Evolutionary conservation across 2,329 filamentous ascomycete genomes (phyloP).

Genomic region (Penicillium sclerotigenum): DNA sequence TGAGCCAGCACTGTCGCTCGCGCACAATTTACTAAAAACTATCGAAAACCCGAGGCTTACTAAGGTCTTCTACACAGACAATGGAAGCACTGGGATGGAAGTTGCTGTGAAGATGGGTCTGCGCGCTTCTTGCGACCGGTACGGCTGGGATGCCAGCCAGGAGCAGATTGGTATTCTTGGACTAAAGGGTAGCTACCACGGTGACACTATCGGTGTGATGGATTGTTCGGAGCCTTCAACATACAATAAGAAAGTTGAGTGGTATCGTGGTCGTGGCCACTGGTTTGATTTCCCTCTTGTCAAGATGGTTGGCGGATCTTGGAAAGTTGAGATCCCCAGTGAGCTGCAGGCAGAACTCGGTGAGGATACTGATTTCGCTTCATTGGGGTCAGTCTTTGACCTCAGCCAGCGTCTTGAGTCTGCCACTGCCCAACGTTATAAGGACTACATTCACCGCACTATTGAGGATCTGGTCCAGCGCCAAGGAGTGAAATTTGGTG

Average conservation of each 20-base stretch:
- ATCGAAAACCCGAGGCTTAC: slow-evolving; percentile 63
- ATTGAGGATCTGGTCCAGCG: slow-evolving; percentile 53
- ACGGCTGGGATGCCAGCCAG: slow-evolving; percentile 59
- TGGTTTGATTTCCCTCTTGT: slow-evolving; percentile 80
- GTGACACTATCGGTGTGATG: slow-evolving; percentile 86
- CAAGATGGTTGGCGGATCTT: slow-evolving; percentile 62
- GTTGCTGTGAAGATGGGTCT: slow-evolving; percentile 84
- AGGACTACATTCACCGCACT: slow-evolving; percentile 55
- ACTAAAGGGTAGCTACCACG: slow-evolving; percentile 77
- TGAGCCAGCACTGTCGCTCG: slow-evolving; percentile 68
- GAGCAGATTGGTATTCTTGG: slow-evolving; percentile 66
- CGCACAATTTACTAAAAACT: slow-evolving; percentile 59
- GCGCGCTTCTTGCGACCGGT: slow-evolving; percentile 63
- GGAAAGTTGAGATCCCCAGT: slow-evolving; percentile 60
- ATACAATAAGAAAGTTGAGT: slow-evolving; percentile 80
- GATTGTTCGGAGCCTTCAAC: slow-evolving; percentile 74
- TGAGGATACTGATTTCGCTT: slow-evolving; percentile 43
- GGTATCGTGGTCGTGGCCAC: slow-evolving; percentile 74
- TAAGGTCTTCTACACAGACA: slow-evolving; percentile 79
- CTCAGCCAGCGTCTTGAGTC: slow-evolving; percentile 49
- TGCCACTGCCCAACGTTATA: slow-evolving; percentile 53
- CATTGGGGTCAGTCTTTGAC: slow-evolving; percentile 60
- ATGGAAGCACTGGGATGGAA: slow-evolving; percentile 79
- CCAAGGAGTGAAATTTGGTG: slow-evolving; percentile 67
- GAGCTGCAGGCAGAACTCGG: slow-evolving; percentile 50